A percentile compares a stretch with the other conserved stretches of the same genome.
Conservation (phyloP, 2,329 filamentous ascomycete genomes). For the Thermothelomyces thermophilus region DNA sequence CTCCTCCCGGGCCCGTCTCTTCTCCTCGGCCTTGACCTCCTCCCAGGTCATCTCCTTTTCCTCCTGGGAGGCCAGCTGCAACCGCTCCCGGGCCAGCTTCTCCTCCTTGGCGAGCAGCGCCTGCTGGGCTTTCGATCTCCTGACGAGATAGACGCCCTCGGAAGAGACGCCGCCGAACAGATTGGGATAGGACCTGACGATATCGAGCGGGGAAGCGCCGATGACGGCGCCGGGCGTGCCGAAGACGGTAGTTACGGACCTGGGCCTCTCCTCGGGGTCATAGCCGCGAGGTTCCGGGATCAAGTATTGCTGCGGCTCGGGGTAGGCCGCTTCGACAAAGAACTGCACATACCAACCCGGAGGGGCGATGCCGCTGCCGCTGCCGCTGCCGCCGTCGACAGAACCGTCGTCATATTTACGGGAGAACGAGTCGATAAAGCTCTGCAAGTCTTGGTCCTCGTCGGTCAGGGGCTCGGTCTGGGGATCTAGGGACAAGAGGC, state of each 20-base stretch:
- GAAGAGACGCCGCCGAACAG: conserved; percentile 60
- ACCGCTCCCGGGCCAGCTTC: too few species aligned
- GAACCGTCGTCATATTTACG: too few species aligned
- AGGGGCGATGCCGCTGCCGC: conserved; percentile 51
- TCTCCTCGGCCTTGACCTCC: too few species aligned
- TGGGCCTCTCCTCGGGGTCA: neutral
- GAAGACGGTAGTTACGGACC: neutral
- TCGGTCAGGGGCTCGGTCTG: conserved; percentile 46
- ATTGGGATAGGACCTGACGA: neutral
- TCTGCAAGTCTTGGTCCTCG: conserved; percentile 46
- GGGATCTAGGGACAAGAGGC: conserved; percentile 71
- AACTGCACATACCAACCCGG: conserved; percentile 63
- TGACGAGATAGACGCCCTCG: conserved; percentile 45
- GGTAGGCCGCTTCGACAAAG: conserved; percentile 37
- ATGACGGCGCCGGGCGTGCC: conserved; percentile 2
- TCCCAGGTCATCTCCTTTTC: too few species aligned
- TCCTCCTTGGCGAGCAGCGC: too few species aligned
- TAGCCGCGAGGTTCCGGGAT: neutral
- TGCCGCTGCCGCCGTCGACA: too few species aligned
- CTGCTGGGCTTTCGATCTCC: conserved; percentile 5
- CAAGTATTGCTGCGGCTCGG: neutral
- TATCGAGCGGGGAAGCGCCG: neutral
- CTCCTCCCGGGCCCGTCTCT: too few species aligned
- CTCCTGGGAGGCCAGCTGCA: too few species aligned
- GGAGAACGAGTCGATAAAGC: conserved; percentile 47